Evolutionary conservation across 2,329 filamentous ascomycete species (phyloP).

Genomic region (Coleophoma crateriformis): DNA sequence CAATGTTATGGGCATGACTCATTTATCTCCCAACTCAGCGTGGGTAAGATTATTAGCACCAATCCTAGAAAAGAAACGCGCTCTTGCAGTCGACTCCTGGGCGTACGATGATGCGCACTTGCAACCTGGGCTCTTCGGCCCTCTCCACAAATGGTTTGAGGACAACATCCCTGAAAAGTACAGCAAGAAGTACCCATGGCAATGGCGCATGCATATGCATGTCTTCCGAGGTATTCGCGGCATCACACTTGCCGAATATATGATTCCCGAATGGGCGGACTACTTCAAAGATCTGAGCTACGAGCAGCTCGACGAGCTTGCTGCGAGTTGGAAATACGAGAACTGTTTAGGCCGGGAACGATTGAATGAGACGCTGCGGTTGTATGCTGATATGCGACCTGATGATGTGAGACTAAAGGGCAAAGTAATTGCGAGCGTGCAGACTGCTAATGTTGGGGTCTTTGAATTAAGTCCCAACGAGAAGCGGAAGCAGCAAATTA

Average conservation of each 20-base stretch:
- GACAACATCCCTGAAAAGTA: slow-evolving; percentile 14
- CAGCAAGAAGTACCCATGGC: slow-evolving; percentile 19
- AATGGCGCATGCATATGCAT: slow-evolving; percentile 21
- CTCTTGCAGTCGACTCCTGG: slow-evolving; percentile 4
- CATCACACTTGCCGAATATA: slow-evolving; percentile 32
- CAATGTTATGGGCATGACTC: slow-evolving; percentile 7
- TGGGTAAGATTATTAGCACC: slow-evolving; percentile 3
- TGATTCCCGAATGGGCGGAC: slow-evolving; percentile 40
- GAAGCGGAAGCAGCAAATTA: slow-evolving; percentile 10
- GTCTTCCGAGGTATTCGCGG: slow-evolving; percentile 18
- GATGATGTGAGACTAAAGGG: slow-evolving; percentile 18
- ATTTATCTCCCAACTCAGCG: slow-evolving; percentile 1
- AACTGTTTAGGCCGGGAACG: slow-evolving; percentile 39
- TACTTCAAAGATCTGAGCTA: slow-evolving; percentile 36
- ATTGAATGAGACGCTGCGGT: slow-evolving; percentile 30
- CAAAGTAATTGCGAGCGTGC: slow-evolving; percentile 17
- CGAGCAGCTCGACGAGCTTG: slow-evolving; percentile 38
- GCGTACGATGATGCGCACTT: slow-evolving; percentile 38
- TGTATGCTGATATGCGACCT: slow-evolving; percentile 20
- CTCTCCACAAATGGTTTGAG: slow-evolving; percentile 19
- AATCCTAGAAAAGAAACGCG: slow-evolving; percentile 4
- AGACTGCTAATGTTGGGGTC: slow-evolving; percentile 14
- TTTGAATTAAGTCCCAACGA: slow-evolving; percentile 25
- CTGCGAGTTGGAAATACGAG: slow-evolving; percentile 40
- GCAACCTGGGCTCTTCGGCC: slow-evolving; percentile 13